These are phyloP conservation scores for Penicillium sp. DNA, from an alignment of 2,329 filamentous ascomycete genomes.

Conservation along the genomic window DNA sequence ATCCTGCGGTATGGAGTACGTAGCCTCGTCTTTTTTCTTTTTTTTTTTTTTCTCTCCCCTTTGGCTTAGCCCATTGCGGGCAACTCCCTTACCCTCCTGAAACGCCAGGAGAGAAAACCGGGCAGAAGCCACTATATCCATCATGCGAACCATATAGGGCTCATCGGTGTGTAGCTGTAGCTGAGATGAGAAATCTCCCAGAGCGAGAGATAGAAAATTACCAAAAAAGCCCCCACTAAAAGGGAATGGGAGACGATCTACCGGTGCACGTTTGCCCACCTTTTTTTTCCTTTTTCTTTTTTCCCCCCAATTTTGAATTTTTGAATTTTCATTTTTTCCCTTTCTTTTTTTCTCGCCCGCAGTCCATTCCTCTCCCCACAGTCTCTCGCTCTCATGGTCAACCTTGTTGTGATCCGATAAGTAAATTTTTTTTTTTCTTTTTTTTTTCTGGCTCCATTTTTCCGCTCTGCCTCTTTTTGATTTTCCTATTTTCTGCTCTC, in stretches of 20 bases:
- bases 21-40: conserved; percentile 7
- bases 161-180: too few species aligned
- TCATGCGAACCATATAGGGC: too few species aligned
- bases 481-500: conserved; percentile 20
- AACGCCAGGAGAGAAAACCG: too few species aligned
- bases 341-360: conserved; percentile 23
- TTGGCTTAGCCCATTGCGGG: conserved; percentile 37
- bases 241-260: conserved; percentile 7
- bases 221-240: too few species aligned
- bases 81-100: too few species aligned
- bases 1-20: conserved; percentile 7
- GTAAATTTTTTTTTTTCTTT: conserved; percentile 18
- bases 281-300: conserved; percentile 15
- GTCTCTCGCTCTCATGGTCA: conserved; percentile 13
- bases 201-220: too few species aligned
- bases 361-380: conserved; percentile 34
- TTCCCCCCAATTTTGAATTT: conserved; percentile 10
- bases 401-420: conserved; percentile 14
- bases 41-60: conserved; percentile 20
- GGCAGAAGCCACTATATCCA: too few species aligned
- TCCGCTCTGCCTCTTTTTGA: conserved; percentile 13
- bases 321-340: conserved; percentile 10
- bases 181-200: too few species aligned
- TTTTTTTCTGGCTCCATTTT: conserved; percentile 12
- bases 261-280: conserved; percentile 12